Base-by-base conservation (phyloP, 192 early-diverging fungal genomes). In the Coemansia sp. region DNA sequence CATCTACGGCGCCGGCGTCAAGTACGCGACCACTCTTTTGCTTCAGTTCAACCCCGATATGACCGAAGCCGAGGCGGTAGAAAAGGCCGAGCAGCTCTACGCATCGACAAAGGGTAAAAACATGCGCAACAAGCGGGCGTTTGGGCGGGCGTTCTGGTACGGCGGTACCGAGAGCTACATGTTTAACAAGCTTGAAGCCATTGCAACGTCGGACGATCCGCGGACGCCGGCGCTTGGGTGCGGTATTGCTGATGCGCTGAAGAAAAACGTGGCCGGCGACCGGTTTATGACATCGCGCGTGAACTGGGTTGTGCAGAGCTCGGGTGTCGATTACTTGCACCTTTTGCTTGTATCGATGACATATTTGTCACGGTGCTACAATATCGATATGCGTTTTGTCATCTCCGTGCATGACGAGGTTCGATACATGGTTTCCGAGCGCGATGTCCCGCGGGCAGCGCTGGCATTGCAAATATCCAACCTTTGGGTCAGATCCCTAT, bases 241-340 rank as follows among this genome's bases (percentile, higher is more conserved):
- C 73, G 85, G 85, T 18, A 95, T 99, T 46, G 94, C 97, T 7
- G 87, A 94, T n/a, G 89, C 91, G 2, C 70, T 99, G 55, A 84
- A 86, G 55, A 85, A 85, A 21, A 75, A 77, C 31, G 75, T 85
- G 8, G 75, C 85, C 21, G 82, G 86, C 18, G 63, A 63, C 28
- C 74, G 89, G 59, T 97, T 87, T 71, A 80, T 93, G 82, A 93
- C 93, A 0, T 94, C 90, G 33, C 86, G 95, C 16, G 83, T 97
- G 42, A 99, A 99, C 72, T 99, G 97, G 97, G 94, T 92, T 1
- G 95, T 99, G 5, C 97, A 99, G 76, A 95, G 94, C 23, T 97
- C 95, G 2, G 97, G 95, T 20, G 96, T 97, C 26, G 96, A 99
- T 64, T 99, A 99, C 68, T 75, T 99, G 9, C 96, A 99, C 69